Percentiles rank a stretch among this genome's conserved stretches.
Evolutionary conservation across 345 rosid species (phyloP).

Genomic region (Gossypium herbaceum): DNA sequence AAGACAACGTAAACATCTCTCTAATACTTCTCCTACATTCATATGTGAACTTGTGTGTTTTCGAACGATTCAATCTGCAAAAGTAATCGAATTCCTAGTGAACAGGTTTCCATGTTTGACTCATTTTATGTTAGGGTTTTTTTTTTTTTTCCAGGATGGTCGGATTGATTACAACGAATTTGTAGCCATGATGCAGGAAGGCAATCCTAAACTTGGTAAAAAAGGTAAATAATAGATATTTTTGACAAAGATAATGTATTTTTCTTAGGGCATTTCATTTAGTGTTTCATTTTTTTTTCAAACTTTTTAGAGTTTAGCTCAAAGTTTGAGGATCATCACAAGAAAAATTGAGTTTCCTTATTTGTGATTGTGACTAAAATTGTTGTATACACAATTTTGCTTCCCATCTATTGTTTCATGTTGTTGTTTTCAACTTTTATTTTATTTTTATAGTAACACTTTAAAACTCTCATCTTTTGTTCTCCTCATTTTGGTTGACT

Average conservation of each 20-base stretch:
- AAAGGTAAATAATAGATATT: conserved; percentile 3
- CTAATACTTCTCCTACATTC: not conserved
- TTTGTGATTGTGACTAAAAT: not conserved
- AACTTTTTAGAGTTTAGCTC: conserved; percentile 7
- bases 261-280: not conserved
- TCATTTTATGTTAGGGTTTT: not conserved
- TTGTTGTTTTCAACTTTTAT: not conserved
- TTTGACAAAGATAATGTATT: conserved; percentile 17
- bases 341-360: not conserved
- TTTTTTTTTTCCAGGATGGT: conserved; percentile 43
- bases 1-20: conserved; percentile 55
- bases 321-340: conserved; percentile 5
- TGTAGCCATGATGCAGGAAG: conserved; percentile 64
- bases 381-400: not conserved
- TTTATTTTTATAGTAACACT: no score
- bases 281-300: not conserved
- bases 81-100: no score
- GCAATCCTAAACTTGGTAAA: conserved; percentile 31
- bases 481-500: no score
- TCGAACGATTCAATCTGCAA: not conserved
- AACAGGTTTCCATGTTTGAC: not conserved
- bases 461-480: no score
- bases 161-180: conserved; percentile 63
- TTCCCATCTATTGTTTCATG: not conserved
- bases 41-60: not conserved